Evolutionary conservation across 106 monocot species (phyloP), one percentile per base, ranked within the genome.

Genomic region (Phalaenopsis equestris): DNA sequence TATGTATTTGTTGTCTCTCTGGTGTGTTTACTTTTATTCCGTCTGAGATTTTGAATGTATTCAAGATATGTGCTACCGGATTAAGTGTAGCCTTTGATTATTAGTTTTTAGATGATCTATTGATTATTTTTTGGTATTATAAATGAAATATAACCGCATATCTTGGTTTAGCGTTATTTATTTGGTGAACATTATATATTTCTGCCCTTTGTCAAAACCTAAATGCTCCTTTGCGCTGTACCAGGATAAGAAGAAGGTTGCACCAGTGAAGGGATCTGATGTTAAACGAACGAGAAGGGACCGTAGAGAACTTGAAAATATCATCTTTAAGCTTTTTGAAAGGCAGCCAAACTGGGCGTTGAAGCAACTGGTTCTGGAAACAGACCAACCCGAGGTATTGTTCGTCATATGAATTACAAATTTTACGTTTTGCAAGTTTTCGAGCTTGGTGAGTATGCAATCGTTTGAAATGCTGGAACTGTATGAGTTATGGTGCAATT

Each of bases 241-340:
- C 49, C 86, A 98, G 98, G 94, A 94, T 41, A 98, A 94, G 84
- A 98, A 86, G 85, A 98, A 91, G 79, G 19, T 80, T 42, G 79
- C 89, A 47, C 94, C 94, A 73, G 81, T 90, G 48, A 98, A 98
- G 82, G 84, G 78, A 81, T 83, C 87, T 74, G 98, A 98, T 75
- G 89, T 88, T 17, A 98, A 98, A 77, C 86, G 98, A 82, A 98
- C 91, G 76, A 83, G 98, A 79, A 90, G 94, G 75, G 98, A 98
- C 73, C 92, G 98, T 7, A 77, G 84, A n/a, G 98, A 98, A 78
- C 83, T 98, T 79, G 98, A 92, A 84, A 94, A 98, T 81, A 98
- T 98, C 43, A 92, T 98, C 16, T 98, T 98, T 79, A 98, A 94
- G 81, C 92, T 98, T 55, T 98, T 98, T 86, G 98, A 98, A 82